Percentiles rank a stretch among this genome's conserved stretches.
Conservation (phyloP, 495 filamentous ascomycete genomes). For the Penicillium cosmopolitanum region DNA sequence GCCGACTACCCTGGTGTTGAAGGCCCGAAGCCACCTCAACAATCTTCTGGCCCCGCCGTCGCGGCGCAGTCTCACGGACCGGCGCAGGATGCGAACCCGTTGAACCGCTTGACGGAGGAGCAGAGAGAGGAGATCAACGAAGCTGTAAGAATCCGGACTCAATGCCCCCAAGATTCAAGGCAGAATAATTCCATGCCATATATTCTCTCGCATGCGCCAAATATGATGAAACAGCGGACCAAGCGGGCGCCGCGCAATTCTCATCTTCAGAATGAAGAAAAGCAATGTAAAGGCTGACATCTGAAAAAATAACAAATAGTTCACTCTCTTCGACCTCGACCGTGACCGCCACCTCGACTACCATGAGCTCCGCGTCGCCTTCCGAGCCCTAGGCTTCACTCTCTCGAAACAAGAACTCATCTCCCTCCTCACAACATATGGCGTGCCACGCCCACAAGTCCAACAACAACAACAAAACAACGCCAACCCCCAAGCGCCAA, state of each 20-base stretch:
- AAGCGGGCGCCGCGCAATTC: neutral
- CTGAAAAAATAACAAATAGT: slow-evolving; percentile 54
- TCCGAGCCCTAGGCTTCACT: slow-evolving; percentile 95
- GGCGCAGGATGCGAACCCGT: slow-evolving; percentile 50
- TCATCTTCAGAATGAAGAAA: neutral
- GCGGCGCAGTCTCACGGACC: slow-evolving; percentile 43
- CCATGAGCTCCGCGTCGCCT: slow-evolving; percentile 96
- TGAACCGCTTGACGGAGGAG: slow-evolving; percentile 72
- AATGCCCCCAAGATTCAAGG: neutral
- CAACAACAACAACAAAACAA: slow-evolving; percentile 43
- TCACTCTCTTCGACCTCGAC: slow-evolving; percentile 95
- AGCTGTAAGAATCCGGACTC: slow-evolving; percentile 62
- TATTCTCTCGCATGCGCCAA: no score
- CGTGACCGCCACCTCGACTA: slow-evolving; percentile 93
- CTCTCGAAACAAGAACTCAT: slow-evolving; percentile 82
- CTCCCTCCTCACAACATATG: slow-evolving; percentile 72
- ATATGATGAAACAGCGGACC: no score
- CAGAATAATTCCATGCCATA: neutral
- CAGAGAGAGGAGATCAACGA: slow-evolving; percentile 88
- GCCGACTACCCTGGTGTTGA: slow-evolving; percentile 37
- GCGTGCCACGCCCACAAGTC: slow-evolving; percentile 59
- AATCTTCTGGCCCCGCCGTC: slow-evolving; percentile 27
- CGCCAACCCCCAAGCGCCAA: slow-evolving; percentile 29
- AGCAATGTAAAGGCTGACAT: neutral
- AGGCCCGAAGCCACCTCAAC: slow-evolving; percentile 35